Base-by-base conservation (phyloP, 2,329 filamentous ascomycete genomes). In the Claviceps paspali region DNA sequence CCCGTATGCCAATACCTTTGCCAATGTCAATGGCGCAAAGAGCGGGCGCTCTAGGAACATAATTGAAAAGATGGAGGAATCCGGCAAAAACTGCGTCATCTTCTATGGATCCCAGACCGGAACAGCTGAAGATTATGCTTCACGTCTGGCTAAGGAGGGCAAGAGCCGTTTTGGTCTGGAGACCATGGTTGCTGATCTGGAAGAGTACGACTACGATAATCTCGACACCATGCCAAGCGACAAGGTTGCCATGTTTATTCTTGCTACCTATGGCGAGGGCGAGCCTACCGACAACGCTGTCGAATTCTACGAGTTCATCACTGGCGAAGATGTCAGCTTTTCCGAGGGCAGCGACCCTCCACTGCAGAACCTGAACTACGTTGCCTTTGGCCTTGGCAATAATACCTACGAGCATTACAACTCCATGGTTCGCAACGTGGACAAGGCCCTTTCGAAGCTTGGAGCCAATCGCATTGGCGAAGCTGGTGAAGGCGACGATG, bases 331-430 rank as follows among this genome's bases (percentile, higher is more conserved):
- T 39, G 68, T 80, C 40, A 64, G 73, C 47, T 96, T 96, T 62
- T 82, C 82, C 47, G 75, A 86, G 52, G 73, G 77, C 49, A 62
- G 60, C 32, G 81, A 88, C 17, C 72, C 79, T 43, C 73, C 88
- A 35, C 74, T 98, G 38, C 68, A 64, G 36, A 87, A 84, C 52
- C 73, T 98, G 54, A 88, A 87, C 59, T 98, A 87, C 55, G 86
- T 98, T 52, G 74, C 86, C 40, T 98, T 98, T 52, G 91, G 91
- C 52, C 76, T 98, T 28, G 91, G 91, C 48, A 98, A 98, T 70
- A 98, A 96, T 68, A 96, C 91, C 21, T 98, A 98, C 57, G 91
- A 98, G 57, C 91, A 98, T 68, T 98, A 95, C 71, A 98, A 98
- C 66, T 82, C 82, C 36, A 94, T 98, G 85, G 87, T 98, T 42